Evolutionary conservation across 371 early-diverging fungal genomes (phyloP).

Genomic region (Mucor plumbeus): DNA sequence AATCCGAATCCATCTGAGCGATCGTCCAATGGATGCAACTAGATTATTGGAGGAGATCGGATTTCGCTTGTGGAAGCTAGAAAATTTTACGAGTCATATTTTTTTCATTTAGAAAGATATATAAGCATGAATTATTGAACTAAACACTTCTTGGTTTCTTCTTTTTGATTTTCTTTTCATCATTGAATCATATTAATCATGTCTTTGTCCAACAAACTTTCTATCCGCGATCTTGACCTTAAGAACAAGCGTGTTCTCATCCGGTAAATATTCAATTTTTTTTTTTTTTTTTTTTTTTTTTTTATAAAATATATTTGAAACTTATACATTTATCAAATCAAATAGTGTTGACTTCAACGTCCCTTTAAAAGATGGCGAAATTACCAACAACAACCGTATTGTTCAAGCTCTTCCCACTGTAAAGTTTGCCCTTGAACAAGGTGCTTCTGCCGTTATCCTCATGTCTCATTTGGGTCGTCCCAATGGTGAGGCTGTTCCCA

Average conservation of each 20-base stretch:
- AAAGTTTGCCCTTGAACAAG: constrained; percentile 86
- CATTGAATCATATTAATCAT: constrained; percentile 26
- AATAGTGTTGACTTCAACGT: constrained; percentile 99
- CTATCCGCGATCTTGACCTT: constrained; percentile 87
- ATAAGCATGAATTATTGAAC: constrained; percentile 5
- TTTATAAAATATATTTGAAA: neutral
- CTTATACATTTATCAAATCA: neutral
- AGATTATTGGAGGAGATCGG: constrained; percentile 30
- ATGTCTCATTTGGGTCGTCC: constrained; percentile 99
- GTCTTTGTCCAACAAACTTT: constrained; percentile 77
- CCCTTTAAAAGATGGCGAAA: constrained; percentile 89
- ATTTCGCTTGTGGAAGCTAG: constrained; percentile 27
- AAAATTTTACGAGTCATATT: constrained; percentile 29
- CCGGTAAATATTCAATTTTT: constrained; percentile 61
- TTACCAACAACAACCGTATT: constrained; percentile 98
- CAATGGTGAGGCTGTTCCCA: constrained; percentile 85
- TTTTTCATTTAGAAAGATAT: constrained; percentile 10
- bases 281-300: too few species aligned
- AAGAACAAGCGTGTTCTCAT: constrained; percentile 92
- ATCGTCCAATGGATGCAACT: constrained; percentile 25
- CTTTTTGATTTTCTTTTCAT: constrained; percentile 7
- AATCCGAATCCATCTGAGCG: constrained; percentile 19
- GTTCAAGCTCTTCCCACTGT: constrained; percentile 97
- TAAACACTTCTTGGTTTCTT: neutral
- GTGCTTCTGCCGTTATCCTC: constrained; percentile 90